Conservation (phyloP, 331 rosid genomes). For the Acacia pycnantha region DNA sequence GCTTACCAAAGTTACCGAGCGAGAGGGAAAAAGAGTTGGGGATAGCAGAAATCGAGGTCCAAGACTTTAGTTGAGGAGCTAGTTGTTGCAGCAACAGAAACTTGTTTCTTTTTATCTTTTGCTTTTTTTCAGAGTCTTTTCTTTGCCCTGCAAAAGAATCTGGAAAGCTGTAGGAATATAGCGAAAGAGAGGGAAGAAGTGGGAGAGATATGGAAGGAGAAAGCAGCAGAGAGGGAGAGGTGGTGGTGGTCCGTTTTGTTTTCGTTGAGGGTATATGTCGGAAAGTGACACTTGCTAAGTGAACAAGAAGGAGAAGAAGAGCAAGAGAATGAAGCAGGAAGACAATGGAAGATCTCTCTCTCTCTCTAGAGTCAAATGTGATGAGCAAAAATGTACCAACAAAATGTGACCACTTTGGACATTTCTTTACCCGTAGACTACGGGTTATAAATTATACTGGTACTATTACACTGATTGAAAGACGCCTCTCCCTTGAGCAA, state of each 20-base stretch:
- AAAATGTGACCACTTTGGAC: slow-evolving; percentile 33
- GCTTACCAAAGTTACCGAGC: neutral
- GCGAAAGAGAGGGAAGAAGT: neutral
- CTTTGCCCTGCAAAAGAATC: slow-evolving; percentile 7
- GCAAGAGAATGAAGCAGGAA: slow-evolving; percentile 16
- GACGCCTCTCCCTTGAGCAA: slow-evolving; percentile 39
- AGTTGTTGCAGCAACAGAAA: neutral
- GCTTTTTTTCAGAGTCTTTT: neutral
- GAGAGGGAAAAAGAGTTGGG: slow-evolving; percentile 20
- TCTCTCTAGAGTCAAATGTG: neutral
- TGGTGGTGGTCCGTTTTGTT: slow-evolving; percentile 54
- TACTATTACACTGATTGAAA: slow-evolving; percentile 36
- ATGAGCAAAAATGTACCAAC: slow-evolving; percentile 22
- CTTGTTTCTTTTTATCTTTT: neutral
- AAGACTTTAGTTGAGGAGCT: neutral
- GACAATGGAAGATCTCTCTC: neutral
- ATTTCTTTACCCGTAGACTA: slow-evolving; percentile 48
- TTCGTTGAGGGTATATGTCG: slow-evolving; percentile 68
- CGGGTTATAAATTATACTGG: slow-evolving; percentile 38
- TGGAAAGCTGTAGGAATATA: slow-evolving; percentile 34
- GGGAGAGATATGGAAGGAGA: neutral
- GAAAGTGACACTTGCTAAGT: slow-evolving; percentile 75
- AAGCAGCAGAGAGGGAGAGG: neutral
- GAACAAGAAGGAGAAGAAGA: neutral
- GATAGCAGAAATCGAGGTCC: slow-evolving; percentile 15